Evolutionary conservation across 2,329 filamentous ascomycete genomes (phyloP).

Genomic region (Dichotomopilus funicola): DNA sequence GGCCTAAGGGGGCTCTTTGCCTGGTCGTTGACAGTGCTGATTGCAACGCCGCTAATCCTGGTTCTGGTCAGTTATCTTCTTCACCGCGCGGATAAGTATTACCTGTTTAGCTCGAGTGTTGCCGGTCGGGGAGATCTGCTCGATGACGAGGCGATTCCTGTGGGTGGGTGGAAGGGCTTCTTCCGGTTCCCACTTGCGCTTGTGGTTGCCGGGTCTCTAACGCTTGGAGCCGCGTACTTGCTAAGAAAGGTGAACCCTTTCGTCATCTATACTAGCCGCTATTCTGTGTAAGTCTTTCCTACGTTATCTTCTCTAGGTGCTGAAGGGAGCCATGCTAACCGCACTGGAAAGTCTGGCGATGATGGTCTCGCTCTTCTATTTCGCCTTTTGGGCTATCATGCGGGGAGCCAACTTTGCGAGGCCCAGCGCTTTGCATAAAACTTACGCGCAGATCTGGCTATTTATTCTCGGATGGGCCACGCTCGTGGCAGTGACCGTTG

Average conservation of each 20-base stretch:
- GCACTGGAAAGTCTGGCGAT: slow-evolving; percentile 59
- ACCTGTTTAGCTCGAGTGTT: slow-evolving; percentile 65
- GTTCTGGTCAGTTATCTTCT: slow-evolving; percentile 63
- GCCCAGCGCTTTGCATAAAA: slow-evolving; percentile 78
- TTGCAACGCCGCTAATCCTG: slow-evolving; percentile 69
- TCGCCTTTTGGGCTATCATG: slow-evolving; percentile 75
- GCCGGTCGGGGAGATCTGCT: slow-evolving; percentile 50
- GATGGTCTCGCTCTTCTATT: slow-evolving; percentile 75
- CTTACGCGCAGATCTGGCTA: slow-evolving; percentile 78
- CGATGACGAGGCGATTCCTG: slow-evolving; percentile 52
- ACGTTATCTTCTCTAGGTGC: neutral
- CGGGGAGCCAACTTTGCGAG: slow-evolving; percentile 71
- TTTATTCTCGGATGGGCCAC: slow-evolving; percentile 68
- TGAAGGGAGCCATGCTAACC: slow-evolving; percentile 11
- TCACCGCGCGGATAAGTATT: slow-evolving; percentile 71
- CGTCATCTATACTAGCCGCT: slow-evolving; percentile 85
- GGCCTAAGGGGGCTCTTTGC: slow-evolving; percentile 78
- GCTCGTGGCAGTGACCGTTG: slow-evolving; percentile 65
- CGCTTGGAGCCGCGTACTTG: slow-evolving; percentile 66
- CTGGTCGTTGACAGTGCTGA: slow-evolving; percentile 74
- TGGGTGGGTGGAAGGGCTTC: slow-evolving; percentile 75
- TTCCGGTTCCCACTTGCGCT: slow-evolving; percentile 78
- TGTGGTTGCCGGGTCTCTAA: slow-evolving; percentile 57
- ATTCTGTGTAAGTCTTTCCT: slow-evolving; percentile 53
- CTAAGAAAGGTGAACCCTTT: slow-evolving; percentile 79